Evolutionary conservation across 495 filamentous ascomycete genomes (phyloP).

Genomic region (Penicillium maclennaniae): DNA sequence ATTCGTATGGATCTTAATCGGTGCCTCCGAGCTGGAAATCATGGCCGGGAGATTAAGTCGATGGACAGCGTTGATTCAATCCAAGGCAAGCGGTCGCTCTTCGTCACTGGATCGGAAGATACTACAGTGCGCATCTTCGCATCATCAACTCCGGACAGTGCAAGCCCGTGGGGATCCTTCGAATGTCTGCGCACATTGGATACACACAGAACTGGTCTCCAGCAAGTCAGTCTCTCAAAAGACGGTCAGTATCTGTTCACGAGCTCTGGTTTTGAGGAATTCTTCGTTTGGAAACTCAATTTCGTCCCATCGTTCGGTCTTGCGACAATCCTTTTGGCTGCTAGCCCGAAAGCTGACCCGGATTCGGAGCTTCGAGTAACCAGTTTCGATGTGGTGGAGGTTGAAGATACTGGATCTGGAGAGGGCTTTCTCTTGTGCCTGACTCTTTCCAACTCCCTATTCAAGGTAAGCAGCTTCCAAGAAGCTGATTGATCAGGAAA

Average conservation of each 20-base stretch:
- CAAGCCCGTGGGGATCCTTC: slow-evolving; percentile 34
- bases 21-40: slow-evolving; percentile 62
- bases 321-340: slow-evolving; percentile 60
- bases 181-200: slow-evolving; percentile 60
- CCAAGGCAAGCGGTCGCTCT: slow-evolving; percentile 16
- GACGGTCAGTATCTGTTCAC: slow-evolving; percentile 70
- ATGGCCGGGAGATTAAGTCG: slow-evolving; percentile 86
- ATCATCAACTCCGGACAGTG: slow-evolving; percentile 11
- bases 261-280: slow-evolving; percentile 81
- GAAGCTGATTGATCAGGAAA: neutral
- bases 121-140: slow-evolving; percentile 67
- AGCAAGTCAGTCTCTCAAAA: slow-evolving; percentile 70
- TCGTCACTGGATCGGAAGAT: slow-evolving; percentile 89
- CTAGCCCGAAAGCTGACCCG: slow-evolving; percentile 53
- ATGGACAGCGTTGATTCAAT: slow-evolving; percentile 47
- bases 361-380: slow-evolving; percentile 74
- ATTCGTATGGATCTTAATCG: slow-evolving; percentile 46
- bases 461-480: slow-evolving; percentile 45
- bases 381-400: slow-evolving; percentile 58
- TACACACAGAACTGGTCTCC: slow-evolving; percentile 77
- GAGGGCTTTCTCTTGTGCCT: slow-evolving; percentile 54
- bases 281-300: slow-evolving; percentile 75
- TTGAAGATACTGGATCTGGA: slow-evolving; percentile 22
- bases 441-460: slow-evolving; percentile 73
- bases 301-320: slow-evolving; percentile 50